Evolutionary conservation across 345 rosid genomes (phyloP), one percentile per base, ranked within the genome.

Genomic region (Aquilaria sinensis): DNA sequence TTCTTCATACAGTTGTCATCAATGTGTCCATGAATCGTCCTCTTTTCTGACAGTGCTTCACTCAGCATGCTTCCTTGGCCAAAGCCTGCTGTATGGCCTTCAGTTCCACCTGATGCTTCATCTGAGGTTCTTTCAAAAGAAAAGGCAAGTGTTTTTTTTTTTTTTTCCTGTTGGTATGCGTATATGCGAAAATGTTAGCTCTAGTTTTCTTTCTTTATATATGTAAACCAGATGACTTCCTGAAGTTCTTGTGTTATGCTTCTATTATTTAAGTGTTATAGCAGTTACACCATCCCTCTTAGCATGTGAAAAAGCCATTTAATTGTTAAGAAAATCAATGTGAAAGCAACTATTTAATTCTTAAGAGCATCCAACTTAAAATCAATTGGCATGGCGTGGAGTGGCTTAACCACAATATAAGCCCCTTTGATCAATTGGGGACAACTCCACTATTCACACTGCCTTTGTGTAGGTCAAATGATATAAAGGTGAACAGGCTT

Each of bases 1-100:
- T 37, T 37, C 5, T 37, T 37, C 43, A 3, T 37, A 37, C 23
- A 23, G 23, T 23, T 23, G 43, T 5, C 43, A 37, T 37, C 8
- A 37, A 37, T 37, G 1, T 37, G 43, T 37, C 43, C 43, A 9
- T 37, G 8, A 1, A 37, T 37, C 1, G 8, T 37, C 8, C 43
- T 69, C 53, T 71, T 75, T 63, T 74, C 76, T 57, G 74, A 37
- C 91, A 90, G 99, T 83, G 99, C 97, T 68, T 88, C 82, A 31
- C 95, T 94, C 58, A 90, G 99, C 78, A 88, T 94, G 97, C 88
- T 94, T 51, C 93, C 97, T 65, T 94, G 99, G 99, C 97, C 99
- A 58, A 94, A 84, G 73, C 97, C 99, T 60, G 76, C 87, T 16
- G 79, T 90, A 73, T 94, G 99, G 97, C 99, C 99, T 60, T 85